Percentiles rank a stretch among this genome's conserved stretches.
These are phyloP conservation scores for Mortierella sp. DNA, from an alignment of 371 early-diverging fungal genomes.

Conservation along the genomic window DNA sequence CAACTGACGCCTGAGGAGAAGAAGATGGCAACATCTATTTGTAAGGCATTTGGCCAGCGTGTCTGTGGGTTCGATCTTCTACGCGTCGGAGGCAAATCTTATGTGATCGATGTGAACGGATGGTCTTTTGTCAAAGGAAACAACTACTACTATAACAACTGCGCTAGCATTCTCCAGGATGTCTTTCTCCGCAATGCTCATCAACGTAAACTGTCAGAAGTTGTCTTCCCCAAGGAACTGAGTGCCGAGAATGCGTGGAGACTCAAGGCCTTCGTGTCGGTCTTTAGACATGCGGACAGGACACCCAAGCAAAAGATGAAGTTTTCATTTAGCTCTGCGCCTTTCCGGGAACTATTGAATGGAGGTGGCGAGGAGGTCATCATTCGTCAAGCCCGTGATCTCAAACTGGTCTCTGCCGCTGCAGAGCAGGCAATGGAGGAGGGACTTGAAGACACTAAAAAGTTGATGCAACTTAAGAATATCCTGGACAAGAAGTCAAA, in stretches of 20 bases:
- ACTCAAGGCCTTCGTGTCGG: slow-evolving; percentile 89
- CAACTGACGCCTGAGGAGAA: slow-evolving; percentile 81
- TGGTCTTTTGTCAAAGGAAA: slow-evolving; percentile 99
- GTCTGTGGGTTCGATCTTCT: slow-evolving; percentile 97
- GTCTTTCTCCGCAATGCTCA: slow-evolving; percentile 68
- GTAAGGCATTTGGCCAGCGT: slow-evolving; percentile 80
- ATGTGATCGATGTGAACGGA: slow-evolving; percentile 98
- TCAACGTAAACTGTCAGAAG: slow-evolving; percentile 56
- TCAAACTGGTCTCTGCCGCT: slow-evolving; percentile 70
- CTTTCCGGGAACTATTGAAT: slow-evolving; percentile 72
- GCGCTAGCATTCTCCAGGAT: slow-evolving; percentile 75
- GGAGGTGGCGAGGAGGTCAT: slow-evolving; percentile 79
- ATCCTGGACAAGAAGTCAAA: slow-evolving; percentile 81
- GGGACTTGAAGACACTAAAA: slow-evolving; percentile 59
- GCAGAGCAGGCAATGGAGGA: slow-evolving; percentile 62
- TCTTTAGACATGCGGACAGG: slow-evolving; percentile 93
- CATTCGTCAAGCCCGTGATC: slow-evolving; percentile 74
- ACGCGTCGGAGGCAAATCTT: slow-evolving; percentile 82
- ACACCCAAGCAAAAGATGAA: slow-evolving; percentile 97
- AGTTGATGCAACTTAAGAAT: slow-evolving; percentile 68
- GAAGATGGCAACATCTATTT: slow-evolving; percentile 82
- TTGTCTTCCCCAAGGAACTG: slow-evolving; percentile 65
- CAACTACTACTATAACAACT: slow-evolving; percentile 88
- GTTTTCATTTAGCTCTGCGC: slow-evolving; percentile 65
- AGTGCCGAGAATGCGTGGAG: slow-evolving; percentile 83